Percentiles rank a stretch among this genome's conserved stretches.
Conservation (phyloP, 1,139 yeast species). For the Saccharomycopsis crataegensis region DNA sequence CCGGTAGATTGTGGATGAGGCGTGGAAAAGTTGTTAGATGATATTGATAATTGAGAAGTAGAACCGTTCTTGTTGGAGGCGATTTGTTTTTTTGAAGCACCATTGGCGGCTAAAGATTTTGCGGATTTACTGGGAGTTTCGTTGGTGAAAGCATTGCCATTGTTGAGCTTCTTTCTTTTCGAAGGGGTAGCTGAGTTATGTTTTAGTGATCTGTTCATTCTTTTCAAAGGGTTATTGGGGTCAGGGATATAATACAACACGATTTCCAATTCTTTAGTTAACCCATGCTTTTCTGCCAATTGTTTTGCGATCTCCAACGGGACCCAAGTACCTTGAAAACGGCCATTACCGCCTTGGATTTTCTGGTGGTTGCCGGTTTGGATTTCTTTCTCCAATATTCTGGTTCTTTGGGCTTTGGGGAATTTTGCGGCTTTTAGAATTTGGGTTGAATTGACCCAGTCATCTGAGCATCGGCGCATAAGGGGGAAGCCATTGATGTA, state of each 20-base stretch:
- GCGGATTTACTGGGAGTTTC: neutral
- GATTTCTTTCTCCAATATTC: constrained; percentile 63
- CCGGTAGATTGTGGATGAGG: too few relatives aligned
- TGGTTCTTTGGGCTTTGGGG: constrained; percentile 80
- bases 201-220: constrained; percentile 4
- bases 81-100: neutral
- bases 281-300: constrained; percentile 15
- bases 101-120: neutral
- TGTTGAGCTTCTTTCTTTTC: constrained; percentile 8
- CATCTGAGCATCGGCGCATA: constrained; percentile 75
- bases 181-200: constrained; percentile 2
- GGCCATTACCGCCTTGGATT: constrained; percentile 94
- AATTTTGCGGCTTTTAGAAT: constrained; percentile 81
- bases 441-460: constrained; percentile 94
- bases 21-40: too few relatives aligned
- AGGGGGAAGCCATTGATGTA: constrained; percentile 67
- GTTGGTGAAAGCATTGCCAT: neutral
- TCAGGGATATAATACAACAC: constrained; percentile 11
- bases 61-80: neutral
- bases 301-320: constrained; percentile 43
- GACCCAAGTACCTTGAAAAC: constrained; percentile 94
- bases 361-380: constrained; percentile 81
- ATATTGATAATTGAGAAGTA: too few relatives aligned
- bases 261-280: constrained; percentile 5
- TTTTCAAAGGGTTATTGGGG: constrained; percentile 1